Evolutionary conservation across 192 early-diverging fungal species (phyloP), one percentile per base, ranked within the genome.

Genomic region (Geranomyces michiganensis): DNA sequence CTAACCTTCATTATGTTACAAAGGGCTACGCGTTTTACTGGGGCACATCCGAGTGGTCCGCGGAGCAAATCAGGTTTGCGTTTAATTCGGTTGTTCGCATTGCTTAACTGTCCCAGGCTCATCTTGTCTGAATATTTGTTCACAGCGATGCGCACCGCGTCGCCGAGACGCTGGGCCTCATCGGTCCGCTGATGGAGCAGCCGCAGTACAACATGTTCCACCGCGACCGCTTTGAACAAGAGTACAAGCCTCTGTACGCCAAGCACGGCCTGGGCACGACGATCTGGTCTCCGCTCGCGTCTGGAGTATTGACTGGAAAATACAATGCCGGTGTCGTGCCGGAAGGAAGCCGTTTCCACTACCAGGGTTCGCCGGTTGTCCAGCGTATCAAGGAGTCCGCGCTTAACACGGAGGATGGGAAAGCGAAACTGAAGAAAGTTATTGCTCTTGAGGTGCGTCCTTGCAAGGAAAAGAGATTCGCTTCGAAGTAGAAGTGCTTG

Each of bases 141-240:
- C 3, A 41, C 10, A 41, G 77, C 0, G 91, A 95, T 67, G 93
- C 93, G 14, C 81, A 88, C 56, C 73, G 79, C 51, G 78, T 93
- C 12, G 93, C 93, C 9, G 80, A 88, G 14, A 70, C 79, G 31
- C 69, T 95, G 21, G 81, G 83, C 41, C 78, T 94, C 49, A 90
- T 90, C 64, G 85, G 79, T 36, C 92, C 91, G 8, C 70, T 92
- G 31, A 82, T 84, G 78, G 83, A 91, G 73, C 88, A 92, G 76
- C 87, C 90, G 33, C 92, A 94, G 72, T 94, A 94, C 79, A 93
- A 93, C 76, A 90, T 93, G 88, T 84, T 93, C 62, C 84, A 91
- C 63, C 88, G 93, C 14, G 92, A 93, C 51, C 83, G 89, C 22
- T 80, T 93, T 41, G 91, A 81, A 69, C 78, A 81, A 45, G 90